Evolutionary conservation across 768 basidiomycete genomes (phyloP).

Genomic region (Suillus hirtellus): DNA sequence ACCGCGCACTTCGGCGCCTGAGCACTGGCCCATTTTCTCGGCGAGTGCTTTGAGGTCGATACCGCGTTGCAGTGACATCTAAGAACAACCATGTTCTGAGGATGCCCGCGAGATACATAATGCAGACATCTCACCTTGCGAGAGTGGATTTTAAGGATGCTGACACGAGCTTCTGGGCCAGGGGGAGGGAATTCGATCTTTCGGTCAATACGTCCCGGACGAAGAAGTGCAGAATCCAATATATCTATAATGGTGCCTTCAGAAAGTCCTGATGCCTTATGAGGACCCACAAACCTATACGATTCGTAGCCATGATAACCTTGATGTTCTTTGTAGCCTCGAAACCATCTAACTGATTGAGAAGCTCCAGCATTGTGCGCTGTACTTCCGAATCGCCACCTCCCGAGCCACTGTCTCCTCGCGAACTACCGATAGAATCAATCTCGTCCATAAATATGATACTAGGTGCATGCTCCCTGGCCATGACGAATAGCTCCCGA

Average conservation of each 20-base stretch:
- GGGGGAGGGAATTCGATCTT: conserved; percentile 99
- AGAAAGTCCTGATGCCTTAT: neutral
- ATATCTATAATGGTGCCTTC: conserved; percentile 60
- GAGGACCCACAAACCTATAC: conserved; percentile 61
- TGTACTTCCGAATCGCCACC: conserved; percentile 89
- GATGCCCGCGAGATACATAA: neutral
- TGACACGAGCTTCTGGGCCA: conserved; percentile 93
- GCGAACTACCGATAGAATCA: conserved; percentile 92
- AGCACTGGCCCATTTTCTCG: conserved; percentile 99
- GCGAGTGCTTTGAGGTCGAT: conserved; percentile 96
- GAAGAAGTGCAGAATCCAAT: conserved; percentile 87
- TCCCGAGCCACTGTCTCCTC: conserved; percentile 78
- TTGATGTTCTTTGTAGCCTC: conserved; percentile 84
- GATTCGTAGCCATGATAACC: conserved; percentile 96
- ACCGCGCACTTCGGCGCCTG: conserved; percentile 95
- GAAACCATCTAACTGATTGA: conserved; percentile 90
- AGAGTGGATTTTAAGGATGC: conserved; percentile 96
- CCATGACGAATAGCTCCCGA: conserved; percentile 97
- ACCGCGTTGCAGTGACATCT: conserved; percentile 98
- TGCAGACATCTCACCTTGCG: conserved; percentile 62
- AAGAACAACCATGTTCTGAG: conserved; percentile 1
- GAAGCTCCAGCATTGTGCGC: conserved; percentile 85
- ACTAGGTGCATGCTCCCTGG: conserved; percentile 93
- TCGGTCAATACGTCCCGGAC: conserved; percentile 93
- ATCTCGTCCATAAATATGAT: conserved; percentile 99